These are phyloP conservation scores for Mycosphaerella arachidis DNA, from an alignment of 2,329 filamentous ascomycete species.

Conservation along the genomic window DNA sequence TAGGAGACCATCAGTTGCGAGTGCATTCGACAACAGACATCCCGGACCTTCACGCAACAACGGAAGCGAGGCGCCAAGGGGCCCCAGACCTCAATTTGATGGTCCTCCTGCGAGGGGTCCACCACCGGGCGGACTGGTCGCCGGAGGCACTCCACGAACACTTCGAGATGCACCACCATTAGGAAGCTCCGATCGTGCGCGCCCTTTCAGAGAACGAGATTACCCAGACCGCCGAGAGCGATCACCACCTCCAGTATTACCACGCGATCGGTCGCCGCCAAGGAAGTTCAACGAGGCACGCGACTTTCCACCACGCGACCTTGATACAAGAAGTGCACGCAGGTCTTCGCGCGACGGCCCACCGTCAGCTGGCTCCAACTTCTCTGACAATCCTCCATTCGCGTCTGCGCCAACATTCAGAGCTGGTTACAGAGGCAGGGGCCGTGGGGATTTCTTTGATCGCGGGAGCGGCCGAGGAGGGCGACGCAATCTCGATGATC, in stretches of 20 bases:
- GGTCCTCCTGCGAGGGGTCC: conserved; percentile 37
- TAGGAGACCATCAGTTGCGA: conserved; percentile 60
- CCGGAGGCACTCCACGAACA: conserved; percentile 42
- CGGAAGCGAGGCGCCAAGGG: conserved; percentile 65
- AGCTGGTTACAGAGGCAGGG: conserved; percentile 38
- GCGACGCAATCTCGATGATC: conserved; percentile 43
- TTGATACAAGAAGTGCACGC: conserved; percentile 64
- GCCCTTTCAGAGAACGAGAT: conserved; percentile 50
- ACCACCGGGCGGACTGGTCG: conserved; percentile 51
- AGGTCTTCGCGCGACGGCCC: conserved; percentile 69
- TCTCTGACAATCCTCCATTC: conserved; percentile 62
- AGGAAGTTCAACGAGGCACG: conserved; percentile 57
- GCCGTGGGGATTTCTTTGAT: conserved; percentile 45
- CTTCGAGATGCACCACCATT: conserved; percentile 54
- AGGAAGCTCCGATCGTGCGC: conserved; percentile 57
- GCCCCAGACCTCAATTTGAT: conserved; percentile 75
- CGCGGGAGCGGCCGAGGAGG: conserved; percentile 44
- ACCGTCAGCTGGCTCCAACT: conserved; percentile 65
- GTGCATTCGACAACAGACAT: conserved; percentile 28
- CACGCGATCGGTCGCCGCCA: conserved; percentile 59
- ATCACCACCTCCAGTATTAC: conserved; percentile 51
- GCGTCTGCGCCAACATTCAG: conserved; percentile 43
- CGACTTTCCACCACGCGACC: conserved; percentile 55
- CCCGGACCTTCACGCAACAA: conserved; percentile 22
- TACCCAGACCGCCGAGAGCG: conserved; percentile 52